phyloP scores from a whole-genome alignment of 768 basidiomycete genomes.

The Panus rudis region DNA sequence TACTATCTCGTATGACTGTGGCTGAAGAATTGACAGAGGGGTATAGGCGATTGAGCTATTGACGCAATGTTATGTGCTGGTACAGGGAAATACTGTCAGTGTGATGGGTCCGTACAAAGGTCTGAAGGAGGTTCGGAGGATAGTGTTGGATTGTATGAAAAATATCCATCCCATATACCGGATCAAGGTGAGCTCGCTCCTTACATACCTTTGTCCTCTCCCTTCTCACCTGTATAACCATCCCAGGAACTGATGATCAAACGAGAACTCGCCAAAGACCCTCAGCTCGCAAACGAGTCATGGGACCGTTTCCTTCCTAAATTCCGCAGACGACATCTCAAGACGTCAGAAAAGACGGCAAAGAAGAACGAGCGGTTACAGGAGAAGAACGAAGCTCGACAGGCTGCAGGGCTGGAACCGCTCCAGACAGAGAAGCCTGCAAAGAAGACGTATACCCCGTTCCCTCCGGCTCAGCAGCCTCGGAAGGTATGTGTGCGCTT shows the following conservation, averaged over 20 bases:
- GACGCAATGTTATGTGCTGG: conserved; percentile 94
- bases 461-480: conserved; percentile 91
- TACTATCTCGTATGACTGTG: background rate
- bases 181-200: conserved; percentile 64
- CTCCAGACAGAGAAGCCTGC: conserved; percentile 43
- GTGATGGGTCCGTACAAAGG: conserved; percentile 97
- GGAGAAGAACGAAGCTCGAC: conserved; percentile 54
- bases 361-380: conserved; percentile 75
- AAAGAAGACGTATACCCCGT: conserved; percentile 97
- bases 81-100: conserved; percentile 96
- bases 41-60: conserved; percentile 89
- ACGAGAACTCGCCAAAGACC: conserved; percentile 95
- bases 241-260: conserved; percentile 94
- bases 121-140: conserved; percentile 91
- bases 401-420: conserved; percentile 58
- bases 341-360: conserved; percentile 88
- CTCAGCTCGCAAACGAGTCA: conserved; percentile 85
- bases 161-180: conserved; percentile 99
- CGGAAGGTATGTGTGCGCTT: conserved; percentile 59
- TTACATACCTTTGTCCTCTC: background rate
- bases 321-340: conserved; percentile 90
- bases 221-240: background rate
- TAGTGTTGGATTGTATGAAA: conserved; percentile 98
- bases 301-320: conserved; percentile 98
- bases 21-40: conserved; percentile 1